Percentiles rank a stretch among this genome's conserved stretches.
Conservation (phyloP, 2,329 filamentous ascomycete species). For the Botrytis hyacinthi region DNA sequence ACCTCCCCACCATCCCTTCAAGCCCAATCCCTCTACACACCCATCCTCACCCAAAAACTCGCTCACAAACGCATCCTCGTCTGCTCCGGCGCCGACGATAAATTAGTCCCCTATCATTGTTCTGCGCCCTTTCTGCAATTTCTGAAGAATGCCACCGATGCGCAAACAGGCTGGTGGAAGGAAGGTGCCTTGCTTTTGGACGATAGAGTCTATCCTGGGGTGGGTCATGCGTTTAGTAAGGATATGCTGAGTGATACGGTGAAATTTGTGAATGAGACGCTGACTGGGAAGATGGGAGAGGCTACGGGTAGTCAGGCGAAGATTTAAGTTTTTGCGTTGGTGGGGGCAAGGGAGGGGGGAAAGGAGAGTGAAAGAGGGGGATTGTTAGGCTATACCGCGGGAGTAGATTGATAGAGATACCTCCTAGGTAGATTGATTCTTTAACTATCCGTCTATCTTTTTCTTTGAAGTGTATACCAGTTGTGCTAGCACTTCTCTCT, state of each 20-base stretch:
- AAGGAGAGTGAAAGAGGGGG: too few species aligned
- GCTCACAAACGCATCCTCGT: slow-evolving; percentile 63
- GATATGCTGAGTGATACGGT: slow-evolving; percentile 67
- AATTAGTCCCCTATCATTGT: slow-evolving; percentile 67
- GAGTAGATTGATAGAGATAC: too few species aligned
- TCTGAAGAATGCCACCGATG: slow-evolving; percentile 52
- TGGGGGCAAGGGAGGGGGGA: too few species aligned
- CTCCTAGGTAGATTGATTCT: not conserved
- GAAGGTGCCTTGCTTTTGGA: slow-evolving; percentile 57
- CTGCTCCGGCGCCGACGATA: slow-evolving; percentile 65
- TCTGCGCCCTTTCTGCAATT: slow-evolving; percentile 60
- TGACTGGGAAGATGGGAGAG: slow-evolving; percentile 21
- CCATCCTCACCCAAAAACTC: slow-evolving; percentile 50
- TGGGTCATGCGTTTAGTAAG: slow-evolving; percentile 66
- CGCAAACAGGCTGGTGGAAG: slow-evolving; percentile 48
- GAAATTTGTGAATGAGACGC: slow-evolving; percentile 54
- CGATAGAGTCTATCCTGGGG: slow-evolving; percentile 65
- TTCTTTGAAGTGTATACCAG: not conserved
- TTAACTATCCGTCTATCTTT: not conserved
- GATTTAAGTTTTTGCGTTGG: slow-evolving; percentile 22
- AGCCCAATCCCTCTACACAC: slow-evolving; percentile 46
- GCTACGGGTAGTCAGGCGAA: slow-evolving; percentile 23
- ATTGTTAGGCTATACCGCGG: not conserved
- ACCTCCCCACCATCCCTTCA: slow-evolving; percentile 42
- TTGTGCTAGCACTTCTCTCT: not conserved